These are phyloP conservation scores for Hypoxylon lienhwacheense DNA, from an alignment of 495 filamentous ascomycete genomes.

Conservation along the genomic window DNA sequence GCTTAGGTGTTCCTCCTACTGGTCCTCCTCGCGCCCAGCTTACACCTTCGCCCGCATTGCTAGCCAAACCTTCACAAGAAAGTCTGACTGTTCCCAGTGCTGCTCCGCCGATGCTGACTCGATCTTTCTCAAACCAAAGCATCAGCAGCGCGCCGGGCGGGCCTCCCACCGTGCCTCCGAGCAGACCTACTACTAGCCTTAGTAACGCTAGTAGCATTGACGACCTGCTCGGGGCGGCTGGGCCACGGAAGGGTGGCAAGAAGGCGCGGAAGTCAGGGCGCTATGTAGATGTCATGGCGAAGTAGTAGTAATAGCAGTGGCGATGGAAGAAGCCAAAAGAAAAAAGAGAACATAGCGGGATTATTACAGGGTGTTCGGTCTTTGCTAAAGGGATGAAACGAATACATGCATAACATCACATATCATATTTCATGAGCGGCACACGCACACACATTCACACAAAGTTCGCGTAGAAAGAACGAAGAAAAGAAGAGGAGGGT, in stretches of 20 bases:
- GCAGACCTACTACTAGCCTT: conserved; percentile 65
- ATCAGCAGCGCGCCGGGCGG: conserved; percentile 38
- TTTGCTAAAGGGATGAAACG: not conserved
- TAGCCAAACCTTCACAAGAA: conserved; percentile 34
- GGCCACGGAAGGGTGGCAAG: conserved; percentile 66
- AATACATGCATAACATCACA: not conserved
- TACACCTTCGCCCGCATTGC: conserved; percentile 30
- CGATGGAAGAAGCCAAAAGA: not conserved
- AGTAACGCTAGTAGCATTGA: conserved; percentile 84
- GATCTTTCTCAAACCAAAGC: conserved; percentile 47
- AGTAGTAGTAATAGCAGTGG: conserved; percentile 42
- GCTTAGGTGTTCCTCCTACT: conserved; percentile 40
- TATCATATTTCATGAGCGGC: too few relatives aligned
- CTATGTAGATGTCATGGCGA: conserved; percentile 93
- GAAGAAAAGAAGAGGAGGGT: too few relatives aligned
- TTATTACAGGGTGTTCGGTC: too few relatives aligned
- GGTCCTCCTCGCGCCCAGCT: conserved; percentile 39
- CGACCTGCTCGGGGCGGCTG: conserved; percentile 73
- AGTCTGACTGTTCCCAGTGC: conserved; percentile 35
- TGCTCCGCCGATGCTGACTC: conserved; percentile 51
- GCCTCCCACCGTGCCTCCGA: conserved; percentile 46
- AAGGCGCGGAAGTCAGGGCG: conserved; percentile 77
- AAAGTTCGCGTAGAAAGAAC: too few relatives aligned
- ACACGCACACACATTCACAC: too few relatives aligned
- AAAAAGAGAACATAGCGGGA: not conserved